These are phyloP conservation scores for Claviceps pusilla DNA, from an alignment of 2,329 filamentous ascomycete genomes.

Conservation along the genomic window DNA sequence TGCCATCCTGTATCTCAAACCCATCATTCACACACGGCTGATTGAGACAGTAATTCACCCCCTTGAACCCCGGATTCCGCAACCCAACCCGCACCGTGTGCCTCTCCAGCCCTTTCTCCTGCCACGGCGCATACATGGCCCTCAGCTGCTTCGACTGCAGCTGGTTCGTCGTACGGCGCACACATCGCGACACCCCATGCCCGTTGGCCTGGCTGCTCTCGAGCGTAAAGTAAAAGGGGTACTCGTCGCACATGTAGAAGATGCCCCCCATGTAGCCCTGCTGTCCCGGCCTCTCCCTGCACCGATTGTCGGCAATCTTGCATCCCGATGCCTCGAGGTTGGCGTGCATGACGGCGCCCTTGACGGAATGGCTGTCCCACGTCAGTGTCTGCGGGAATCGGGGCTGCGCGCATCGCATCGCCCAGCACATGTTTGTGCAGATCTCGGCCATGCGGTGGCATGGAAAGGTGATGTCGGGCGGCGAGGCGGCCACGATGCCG, in stretches of 20 bases:
- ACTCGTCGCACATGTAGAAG: background rate
- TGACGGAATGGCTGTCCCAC: constrained; percentile 3
- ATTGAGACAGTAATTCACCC: constrained; percentile 3
- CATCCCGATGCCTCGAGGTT: constrained; percentile 1
- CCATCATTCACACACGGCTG: constrained; percentile 2
- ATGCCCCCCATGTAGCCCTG: background rate
- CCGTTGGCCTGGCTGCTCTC: background rate
- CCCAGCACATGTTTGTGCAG: constrained; percentile 14
- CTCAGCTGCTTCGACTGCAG: background rate
- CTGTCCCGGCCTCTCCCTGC: background rate
- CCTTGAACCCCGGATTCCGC: background rate
- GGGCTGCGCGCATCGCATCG: constrained; percentile 10
- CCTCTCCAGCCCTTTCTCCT: background rate
- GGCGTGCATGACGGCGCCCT: background rate
- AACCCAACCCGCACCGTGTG: background rate
- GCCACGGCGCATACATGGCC: background rate
- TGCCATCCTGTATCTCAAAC: constrained; percentile 3
- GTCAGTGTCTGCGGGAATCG: constrained; percentile 6
- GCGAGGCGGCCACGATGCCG: background rate
- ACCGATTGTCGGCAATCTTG: background rate
- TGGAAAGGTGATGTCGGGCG: constrained; percentile 11
- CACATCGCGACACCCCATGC: constrained; percentile 1
- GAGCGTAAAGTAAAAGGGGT: background rate
- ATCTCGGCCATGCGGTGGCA: constrained; percentile 10
- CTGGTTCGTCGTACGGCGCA: background rate